Evolutionary conservation across 495 filamentous ascomycete species (phyloP), one percentile per base, ranked within the genome.

Genomic region (Daldinia childiae): DNA sequence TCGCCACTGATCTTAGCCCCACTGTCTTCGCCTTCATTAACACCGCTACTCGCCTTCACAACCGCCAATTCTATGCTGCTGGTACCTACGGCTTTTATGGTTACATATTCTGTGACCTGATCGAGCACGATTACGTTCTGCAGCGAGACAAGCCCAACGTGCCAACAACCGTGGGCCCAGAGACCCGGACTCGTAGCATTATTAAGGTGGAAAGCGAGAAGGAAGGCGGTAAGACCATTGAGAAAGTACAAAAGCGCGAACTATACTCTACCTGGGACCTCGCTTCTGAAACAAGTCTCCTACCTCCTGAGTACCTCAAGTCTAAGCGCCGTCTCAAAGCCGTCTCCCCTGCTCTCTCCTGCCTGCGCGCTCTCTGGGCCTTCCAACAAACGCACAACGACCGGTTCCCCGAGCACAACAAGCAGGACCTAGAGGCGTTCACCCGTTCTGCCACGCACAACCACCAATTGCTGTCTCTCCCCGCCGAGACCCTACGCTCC

Each of bases 221-320:
- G 64, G 91, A 95, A 69, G 85, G 85, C 64, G 80, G 80, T 8
- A 94, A 93, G 78, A 79, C 82, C n/a, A 88, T 91, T 29, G 95
- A 99, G 73, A 87, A 95, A 77, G 94, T 98, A 51, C 97, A 91
- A 45, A 98, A 98, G 81, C 86, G 93, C 56, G 95, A 99, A 75
- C 77, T 89, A 4, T 99, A 97, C 83, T 91, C 89, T 12, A 93
- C 93, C 4, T 89, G 95, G 69, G 80, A 90, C 51, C 85, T 95
- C 6, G 92, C 91, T 58, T 85, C 83, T 26, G 94, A 94, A 76
- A 87, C 87, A 17, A 92, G 93, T 14, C 84, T 86, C 0, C 84
- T 97, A 1, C 90, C 93, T 0, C 77, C 84, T n/a, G 92, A 93
- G 24, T 89, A 89, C 70, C 83, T 87, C 15, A 86, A 84, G 39